These are phyloP conservation scores for Phaseolus coccineus DNA, from an alignment of 331 rosid genomes.

Conservation along the genomic window DNA sequence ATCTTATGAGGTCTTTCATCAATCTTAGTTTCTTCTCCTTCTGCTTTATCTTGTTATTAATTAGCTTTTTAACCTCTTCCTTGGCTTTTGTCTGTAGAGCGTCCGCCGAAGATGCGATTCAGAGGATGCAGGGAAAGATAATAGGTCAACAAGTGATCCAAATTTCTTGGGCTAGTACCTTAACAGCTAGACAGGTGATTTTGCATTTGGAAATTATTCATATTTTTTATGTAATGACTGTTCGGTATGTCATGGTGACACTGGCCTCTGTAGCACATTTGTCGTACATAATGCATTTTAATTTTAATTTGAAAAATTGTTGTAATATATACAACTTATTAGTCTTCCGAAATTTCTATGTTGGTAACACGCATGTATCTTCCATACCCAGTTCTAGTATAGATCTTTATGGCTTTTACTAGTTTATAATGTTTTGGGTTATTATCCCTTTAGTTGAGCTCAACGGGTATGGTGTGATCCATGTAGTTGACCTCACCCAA, in stretches of 20 bases:
- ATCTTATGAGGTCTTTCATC: conserved; percentile 49
- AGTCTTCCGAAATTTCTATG: not conserved
- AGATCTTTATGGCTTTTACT: conserved; percentile 1
- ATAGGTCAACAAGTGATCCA: conserved; percentile 86
- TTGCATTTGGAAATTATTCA: conserved; percentile 30
- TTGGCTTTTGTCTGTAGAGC: conserved; percentile 56
- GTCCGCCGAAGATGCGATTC: conserved; percentile 89
- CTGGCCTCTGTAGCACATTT: not conserved
- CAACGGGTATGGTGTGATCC: not conserved
- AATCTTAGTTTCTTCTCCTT: conserved; percentile 36
- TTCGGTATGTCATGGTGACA: conserved; percentile 22
- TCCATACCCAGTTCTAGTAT: not conserved
- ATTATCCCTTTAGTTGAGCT: not conserved
- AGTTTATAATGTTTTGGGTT: not conserved
- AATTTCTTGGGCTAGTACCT: conserved; percentile 83
- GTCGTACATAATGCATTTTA: conserved; percentile 34
- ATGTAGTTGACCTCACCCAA: not conserved
- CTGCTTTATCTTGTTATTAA: conserved; percentile 22
- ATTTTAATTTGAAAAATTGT: conserved; percentile 31
- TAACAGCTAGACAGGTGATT: conserved; percentile 79
- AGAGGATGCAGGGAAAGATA: conserved; percentile 86
- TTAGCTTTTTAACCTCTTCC: conserved; percentile 32
- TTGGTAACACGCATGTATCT: not conserved
- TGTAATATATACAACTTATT: not conserved
- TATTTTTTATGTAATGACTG: conserved; percentile 24